Conservation (phyloP, 73 alveolate genomes). For the Paramecium sexaurelia region DNA sequence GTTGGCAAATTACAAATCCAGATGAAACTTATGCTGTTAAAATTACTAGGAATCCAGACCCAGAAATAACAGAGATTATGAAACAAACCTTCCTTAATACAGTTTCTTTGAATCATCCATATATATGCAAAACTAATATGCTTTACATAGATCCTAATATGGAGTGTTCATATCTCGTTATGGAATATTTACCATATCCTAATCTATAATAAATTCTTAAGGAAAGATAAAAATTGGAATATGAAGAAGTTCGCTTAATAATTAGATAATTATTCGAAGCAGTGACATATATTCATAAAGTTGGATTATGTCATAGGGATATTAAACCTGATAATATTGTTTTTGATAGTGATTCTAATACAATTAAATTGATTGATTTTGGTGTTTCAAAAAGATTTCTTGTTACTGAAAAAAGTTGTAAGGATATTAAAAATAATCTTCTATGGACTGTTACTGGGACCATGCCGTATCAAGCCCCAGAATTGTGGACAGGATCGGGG, state of each 20-base stretch:
- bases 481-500: conserved; percentile 80
- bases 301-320: conserved; percentile 67
- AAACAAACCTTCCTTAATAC: conserved; percentile 30
- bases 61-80: conserved; percentile 47
- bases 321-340: conserved; percentile 68
- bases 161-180: conserved; percentile 4
- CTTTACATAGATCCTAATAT: conserved; percentile 38
- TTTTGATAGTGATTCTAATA: conserved; percentile 23
- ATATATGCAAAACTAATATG: conserved; percentile 1
- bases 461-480: conserved; percentile 93
- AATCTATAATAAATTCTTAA: not conserved
- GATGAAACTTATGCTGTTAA: conserved; percentile 54
- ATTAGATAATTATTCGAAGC: conserved; percentile 61
- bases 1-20: conserved; percentile 48
- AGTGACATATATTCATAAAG: conserved; percentile 48
- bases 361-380: conserved; percentile 65
- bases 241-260: not conserved
- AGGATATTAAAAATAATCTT: not conserved
- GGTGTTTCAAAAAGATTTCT: conserved; percentile 62
- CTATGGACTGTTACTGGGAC: conserved; percentile 83
- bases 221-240: not conserved
- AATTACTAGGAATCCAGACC: conserved; percentile 31
- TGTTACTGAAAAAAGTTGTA: not conserved
- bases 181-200: conserved; percentile 59
- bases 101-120: conserved; percentile 27